Conservation (phyloP, 495 filamentous ascomycete species). For the Xylaria grammica region DNA sequence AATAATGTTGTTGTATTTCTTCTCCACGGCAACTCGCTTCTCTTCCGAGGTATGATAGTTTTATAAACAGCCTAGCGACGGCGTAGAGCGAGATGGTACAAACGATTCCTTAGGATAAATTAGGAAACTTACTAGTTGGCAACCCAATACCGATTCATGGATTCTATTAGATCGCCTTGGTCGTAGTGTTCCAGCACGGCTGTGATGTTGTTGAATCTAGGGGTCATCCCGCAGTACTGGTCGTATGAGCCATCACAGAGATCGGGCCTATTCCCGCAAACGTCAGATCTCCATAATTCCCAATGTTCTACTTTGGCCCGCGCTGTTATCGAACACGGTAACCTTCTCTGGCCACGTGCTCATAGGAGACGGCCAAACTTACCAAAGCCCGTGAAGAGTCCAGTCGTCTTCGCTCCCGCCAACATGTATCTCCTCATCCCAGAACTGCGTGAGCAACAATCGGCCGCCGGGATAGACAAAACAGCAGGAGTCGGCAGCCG, state of each 20-base stretch:
- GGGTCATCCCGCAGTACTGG: constrained; percentile 69
- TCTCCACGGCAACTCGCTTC: not conserved
- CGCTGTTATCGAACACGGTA: not conserved
- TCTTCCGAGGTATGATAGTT: not conserved
- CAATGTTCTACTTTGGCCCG: not conserved
- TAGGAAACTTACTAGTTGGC: constrained; percentile 43
- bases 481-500: constrained; percentile 70
- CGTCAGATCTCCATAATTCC: not conserved
- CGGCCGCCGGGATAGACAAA: constrained; percentile 82
- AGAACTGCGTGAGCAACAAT: constrained; percentile 84
- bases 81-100: not conserved
- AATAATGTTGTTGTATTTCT: not conserved
- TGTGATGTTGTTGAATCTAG: constrained; percentile 74
- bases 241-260: constrained; percentile 83
- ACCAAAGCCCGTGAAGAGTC: constrained; percentile 90
- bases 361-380: constrained; percentile 11
- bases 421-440: constrained; percentile 74
- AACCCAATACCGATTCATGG: constrained; percentile 83
- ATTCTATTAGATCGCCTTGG: constrained; percentile 64
- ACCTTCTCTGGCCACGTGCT: not conserved
- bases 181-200: constrained; percentile 66
- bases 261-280: constrained; percentile 65
- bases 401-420: constrained; percentile 74
- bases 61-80: not conserved
- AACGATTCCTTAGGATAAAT: not conserved